Percentiles rank a stretch among this genome's conserved stretches.
Conservation (phyloP, 805 yeast genomes). For the Hanseniaspora lindneri region DNA sequence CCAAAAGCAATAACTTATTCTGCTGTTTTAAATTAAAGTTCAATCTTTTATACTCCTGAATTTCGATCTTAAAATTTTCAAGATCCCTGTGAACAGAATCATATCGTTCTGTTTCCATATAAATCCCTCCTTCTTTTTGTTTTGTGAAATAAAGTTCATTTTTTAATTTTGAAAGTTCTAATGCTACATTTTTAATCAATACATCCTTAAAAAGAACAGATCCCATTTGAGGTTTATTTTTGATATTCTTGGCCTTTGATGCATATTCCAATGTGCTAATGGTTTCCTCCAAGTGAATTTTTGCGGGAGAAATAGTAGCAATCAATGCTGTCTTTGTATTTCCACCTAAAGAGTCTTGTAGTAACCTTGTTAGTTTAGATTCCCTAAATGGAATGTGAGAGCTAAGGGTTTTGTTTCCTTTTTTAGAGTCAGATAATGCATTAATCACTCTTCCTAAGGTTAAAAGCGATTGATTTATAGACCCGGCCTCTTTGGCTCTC, state of each 20-base stretch:
- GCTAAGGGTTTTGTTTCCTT: constrained; percentile 17
- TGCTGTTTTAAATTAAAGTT: constrained; percentile 34
- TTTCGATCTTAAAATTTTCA: constrained; percentile 40
- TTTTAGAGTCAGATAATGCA: constrained; percentile 47
- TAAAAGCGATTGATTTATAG: constrained; percentile 76
- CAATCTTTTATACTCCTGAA: constrained; percentile 36
- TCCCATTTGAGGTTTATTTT: constrained; percentile 57
- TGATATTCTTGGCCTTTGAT: constrained; percentile 69
- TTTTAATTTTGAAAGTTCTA: constrained; percentile 38
- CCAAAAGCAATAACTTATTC: constrained; percentile 26
- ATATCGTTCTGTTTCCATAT: constrained; percentile 49
- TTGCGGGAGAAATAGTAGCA: constrained; percentile 80
- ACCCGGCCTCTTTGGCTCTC: constrained; percentile 87
- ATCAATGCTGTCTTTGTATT: constrained; percentile 74
- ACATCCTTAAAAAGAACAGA: constrained; percentile 44
- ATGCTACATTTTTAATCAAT: constrained; percentile 38
- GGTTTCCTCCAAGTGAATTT: constrained; percentile 66
- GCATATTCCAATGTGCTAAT: constrained; percentile 80
- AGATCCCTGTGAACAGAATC: constrained; percentile 38
- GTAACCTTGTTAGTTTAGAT: constrained; percentile 59
- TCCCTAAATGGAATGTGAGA: constrained; percentile 75
- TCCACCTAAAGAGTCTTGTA: constrained; percentile 80
- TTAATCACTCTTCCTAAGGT: constrained; percentile 85
- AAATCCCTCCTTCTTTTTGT: constrained; percentile 48
- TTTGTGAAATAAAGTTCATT: constrained; percentile 53